Conservation (phyloP, 2,329 filamentous ascomycete genomes). For the Chaetomium olivaceum region DNA sequence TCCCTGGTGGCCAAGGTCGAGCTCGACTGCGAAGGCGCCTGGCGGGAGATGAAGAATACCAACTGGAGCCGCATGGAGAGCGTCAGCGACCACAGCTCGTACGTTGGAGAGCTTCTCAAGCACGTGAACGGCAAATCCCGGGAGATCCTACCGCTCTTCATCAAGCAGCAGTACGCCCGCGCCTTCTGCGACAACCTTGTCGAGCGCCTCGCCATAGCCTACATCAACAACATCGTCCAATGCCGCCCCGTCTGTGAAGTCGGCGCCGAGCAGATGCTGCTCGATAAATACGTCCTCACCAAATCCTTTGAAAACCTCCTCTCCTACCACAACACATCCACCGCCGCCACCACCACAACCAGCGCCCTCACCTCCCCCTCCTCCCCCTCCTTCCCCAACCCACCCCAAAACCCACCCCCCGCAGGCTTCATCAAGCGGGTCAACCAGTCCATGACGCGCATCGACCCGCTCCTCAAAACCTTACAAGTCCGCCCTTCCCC, state of each 20-base stretch:
- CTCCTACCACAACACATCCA: constrained; percentile 52
- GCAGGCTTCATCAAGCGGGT: constrained; percentile 81
- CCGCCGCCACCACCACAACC: constrained; percentile 30
- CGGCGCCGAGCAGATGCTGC: constrained; percentile 95
- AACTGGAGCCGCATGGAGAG: constrained; percentile 93
- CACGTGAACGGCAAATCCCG: constrained; percentile 70
- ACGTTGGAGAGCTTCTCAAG: constrained; percentile 78
- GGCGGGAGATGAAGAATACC: constrained; percentile 96
- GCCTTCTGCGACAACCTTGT: constrained; percentile 97
- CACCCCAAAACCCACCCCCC: constrained; percentile 42
- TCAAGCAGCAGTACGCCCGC: constrained; percentile 90
- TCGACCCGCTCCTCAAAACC: constrained; percentile 93
- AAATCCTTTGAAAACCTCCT: constrained; percentile 74
- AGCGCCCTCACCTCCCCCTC: constrained; percentile 35
- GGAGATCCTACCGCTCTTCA: constrained; percentile 74
- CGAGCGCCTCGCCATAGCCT: constrained; percentile 77
- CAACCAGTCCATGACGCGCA: constrained; percentile 76
- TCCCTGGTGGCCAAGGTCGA: constrained; percentile 83
- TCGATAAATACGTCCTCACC: constrained; percentile 89
- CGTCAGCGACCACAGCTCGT: constrained; percentile 90
- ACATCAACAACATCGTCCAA: constrained; percentile 80
- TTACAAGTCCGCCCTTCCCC: constrained; percentile 90
- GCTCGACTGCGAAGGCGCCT: constrained; percentile 76
- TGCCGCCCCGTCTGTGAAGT: constrained; percentile 91
- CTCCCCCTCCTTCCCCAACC: constrained; percentile 37